Conservation (phyloP, 106 monocot genomes). For the Dendrobium officinale region DNA sequence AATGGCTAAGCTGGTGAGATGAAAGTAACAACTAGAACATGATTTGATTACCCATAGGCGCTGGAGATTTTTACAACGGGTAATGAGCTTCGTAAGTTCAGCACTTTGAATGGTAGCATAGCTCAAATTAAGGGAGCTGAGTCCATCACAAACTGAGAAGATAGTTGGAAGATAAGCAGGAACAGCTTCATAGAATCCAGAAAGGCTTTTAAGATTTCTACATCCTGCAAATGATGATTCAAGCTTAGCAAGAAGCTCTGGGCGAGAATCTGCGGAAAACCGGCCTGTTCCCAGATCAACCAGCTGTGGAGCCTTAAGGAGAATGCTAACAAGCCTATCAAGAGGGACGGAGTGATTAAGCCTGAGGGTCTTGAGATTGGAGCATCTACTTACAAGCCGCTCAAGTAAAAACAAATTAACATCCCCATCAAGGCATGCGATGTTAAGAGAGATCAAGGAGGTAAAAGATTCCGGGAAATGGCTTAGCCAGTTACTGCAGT, state of each 20-base stretch:
- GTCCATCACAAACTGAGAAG: slow-evolving; percentile 47
- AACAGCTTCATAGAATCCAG: slow-evolving; percentile 61
- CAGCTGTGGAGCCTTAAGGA: no score
- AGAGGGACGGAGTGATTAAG: slow-evolving; percentile 67
- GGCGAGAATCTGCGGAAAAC: slow-evolving; percentile 30
- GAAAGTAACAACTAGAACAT: no score
- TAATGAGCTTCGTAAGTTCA: slow-evolving; percentile 58
- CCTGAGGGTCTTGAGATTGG: slow-evolving; percentile 48
- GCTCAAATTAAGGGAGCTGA: slow-evolving; percentile 68
- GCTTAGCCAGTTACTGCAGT: slow-evolving; percentile 57
- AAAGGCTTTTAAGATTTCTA: slow-evolving; percentile 52
- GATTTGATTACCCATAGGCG: no score
- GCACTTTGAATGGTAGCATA: slow-evolving; percentile 42
- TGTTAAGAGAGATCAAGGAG: slow-evolving; percentile 56
- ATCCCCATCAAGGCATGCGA: slow-evolving; percentile 60
- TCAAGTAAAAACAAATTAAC: slow-evolving; percentile 58
- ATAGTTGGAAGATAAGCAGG: slow-evolving; percentile 55
- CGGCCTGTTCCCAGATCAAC: background rate
- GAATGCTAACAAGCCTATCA: slow-evolving; percentile 24
- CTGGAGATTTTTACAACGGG: background rate
- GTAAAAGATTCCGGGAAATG: slow-evolving; percentile 61
- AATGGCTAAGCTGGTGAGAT: no score
- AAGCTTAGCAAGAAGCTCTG: slow-evolving; percentile 55
- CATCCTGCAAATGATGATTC: slow-evolving; percentile 50
- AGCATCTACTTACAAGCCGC: slow-evolving; percentile 49